A percentile compares a stretch with the other conserved stretches of the same genome.
phyloP scores from a whole-genome alignment of 1,284 basidiomycete species.

The Moesziomyces aphidis region DNA sequence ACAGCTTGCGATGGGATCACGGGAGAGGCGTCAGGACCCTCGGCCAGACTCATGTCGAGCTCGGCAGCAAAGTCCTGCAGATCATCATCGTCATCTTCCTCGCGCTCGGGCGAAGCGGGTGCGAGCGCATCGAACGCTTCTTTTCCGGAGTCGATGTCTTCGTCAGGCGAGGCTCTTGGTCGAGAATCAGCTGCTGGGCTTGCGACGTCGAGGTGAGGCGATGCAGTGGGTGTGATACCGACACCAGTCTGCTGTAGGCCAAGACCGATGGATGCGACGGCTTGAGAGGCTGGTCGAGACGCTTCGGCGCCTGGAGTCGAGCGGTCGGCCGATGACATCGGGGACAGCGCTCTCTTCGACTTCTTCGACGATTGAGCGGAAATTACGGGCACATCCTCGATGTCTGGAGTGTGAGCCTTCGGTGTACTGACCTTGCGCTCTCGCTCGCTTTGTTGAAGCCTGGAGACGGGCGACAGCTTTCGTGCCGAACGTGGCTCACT shows the following conservation, averaged over 20 bases:
- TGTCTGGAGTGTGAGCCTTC: slow-evolving; percentile 36
- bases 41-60: slow-evolving; percentile 44
- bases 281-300: not conserved
- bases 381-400: not conserved
- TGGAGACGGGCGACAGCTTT: slow-evolving; percentile 25
- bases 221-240: slow-evolving; percentile 36
- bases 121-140: not conserved
- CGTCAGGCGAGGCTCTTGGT: not conserved
- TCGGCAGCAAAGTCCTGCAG: slow-evolving; percentile 49
- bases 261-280: slow-evolving; percentile 28
- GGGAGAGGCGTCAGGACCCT: slow-evolving; percentile 16
- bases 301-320: not conserved
- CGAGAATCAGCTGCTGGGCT: slow-evolving; percentile 1
- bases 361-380: not conserved
- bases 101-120: not conserved
- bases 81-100: slow-evolving; percentile 37
- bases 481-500: slow-evolving; percentile 1
- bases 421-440: slow-evolving; percentile 26
- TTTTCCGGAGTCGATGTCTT: not conserved
- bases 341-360: slow-evolving; percentile 2
- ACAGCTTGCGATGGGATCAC: slow-evolving; percentile 2
- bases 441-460: slow-evolving; percentile 18
- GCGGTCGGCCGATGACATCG: not conserved
- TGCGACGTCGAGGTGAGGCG: slow-evolving; percentile 24
- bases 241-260: slow-evolving; percentile 34